These are phyloP conservation scores for Diaporthe velutina DNA, from an alignment of 2,329 filamentous ascomycete species.

Conservation along the genomic window DNA sequence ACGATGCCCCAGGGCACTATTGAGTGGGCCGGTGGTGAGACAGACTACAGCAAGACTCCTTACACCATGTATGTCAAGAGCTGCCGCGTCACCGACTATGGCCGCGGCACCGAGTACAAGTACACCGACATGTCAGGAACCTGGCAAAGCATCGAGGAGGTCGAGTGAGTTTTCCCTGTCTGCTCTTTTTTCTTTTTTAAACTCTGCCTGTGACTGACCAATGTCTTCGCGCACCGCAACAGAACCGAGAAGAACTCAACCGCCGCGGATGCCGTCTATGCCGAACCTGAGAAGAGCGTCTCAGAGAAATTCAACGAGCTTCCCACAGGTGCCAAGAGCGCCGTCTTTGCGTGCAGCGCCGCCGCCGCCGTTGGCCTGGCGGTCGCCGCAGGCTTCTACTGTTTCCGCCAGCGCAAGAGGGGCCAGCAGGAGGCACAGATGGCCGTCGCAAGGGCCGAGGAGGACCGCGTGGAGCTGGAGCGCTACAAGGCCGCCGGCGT, in stretches of 20 bases:
- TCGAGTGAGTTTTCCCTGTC: constrained; percentile 66
- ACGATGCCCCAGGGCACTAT: constrained; percentile 68
- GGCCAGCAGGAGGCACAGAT: constrained; percentile 65
- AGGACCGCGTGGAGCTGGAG: constrained; percentile 65
- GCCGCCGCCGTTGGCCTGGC: constrained; percentile 59
- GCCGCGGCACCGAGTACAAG: constrained; percentile 73
- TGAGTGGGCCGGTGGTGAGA: constrained; percentile 78
- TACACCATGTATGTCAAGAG: constrained; percentile 82
- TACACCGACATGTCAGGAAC: constrained; percentile 73
- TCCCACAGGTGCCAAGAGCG: constrained; percentile 62
- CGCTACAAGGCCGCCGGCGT: constrained; percentile 61
- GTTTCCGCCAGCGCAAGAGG: constrained; percentile 65
- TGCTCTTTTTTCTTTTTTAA: too few species aligned
- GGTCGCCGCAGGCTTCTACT: constrained; percentile 62
- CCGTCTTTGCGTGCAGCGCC: constrained; percentile 64
- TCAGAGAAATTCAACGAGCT: constrained; percentile 68
- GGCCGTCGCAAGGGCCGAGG: constrained; percentile 57
- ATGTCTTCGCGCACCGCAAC: not conserved
- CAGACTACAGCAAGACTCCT: constrained; percentile 74
- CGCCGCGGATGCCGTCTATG: constrained; percentile 58
- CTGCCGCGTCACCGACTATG: constrained; percentile 67
- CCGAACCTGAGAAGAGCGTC: constrained; percentile 56
- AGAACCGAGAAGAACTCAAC: constrained; percentile 68
- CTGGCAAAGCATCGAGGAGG: constrained; percentile 73
- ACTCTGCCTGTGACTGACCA: not conserved